Base-by-base conservation (phyloP, 768 basidiomycete genomes). In the Lyophyllum atratum region DNA sequence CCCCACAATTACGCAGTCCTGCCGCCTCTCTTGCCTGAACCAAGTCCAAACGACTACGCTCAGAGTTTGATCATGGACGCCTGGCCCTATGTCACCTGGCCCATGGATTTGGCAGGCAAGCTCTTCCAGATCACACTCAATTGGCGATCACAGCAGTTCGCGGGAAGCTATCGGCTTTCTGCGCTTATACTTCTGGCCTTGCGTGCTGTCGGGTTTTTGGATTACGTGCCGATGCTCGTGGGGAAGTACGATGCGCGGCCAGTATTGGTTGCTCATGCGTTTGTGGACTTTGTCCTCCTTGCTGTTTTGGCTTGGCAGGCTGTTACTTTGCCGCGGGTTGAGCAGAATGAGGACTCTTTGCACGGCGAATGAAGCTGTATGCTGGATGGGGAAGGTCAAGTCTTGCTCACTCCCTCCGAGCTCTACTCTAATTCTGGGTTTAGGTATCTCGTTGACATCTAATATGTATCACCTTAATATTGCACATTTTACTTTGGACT, bases 41-140 rank as follows among this genome's bases (percentile, higher is more conserved):
- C 37, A 21, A 45, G 26, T 6, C 24, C 54, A 19, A 46, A 45
- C 6, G 62, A 60, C 45, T 59, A 55, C 15, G 8, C 15, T 15
- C 46, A 42, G 15, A 55, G 33, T 31, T 58, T 59, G 56, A 40
- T 54, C 21, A 40, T 40, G 1, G 56, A 56, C 14, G 5, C n/a
- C 17, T 58, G 45, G 46, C 62, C 57, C 9, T 63, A 55, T 19
- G 3, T 63, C 15, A 34, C 14, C 28, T 51, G 40, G 15, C 59
- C 67, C 1, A 42, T 67, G 42, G 48, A 26, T 15, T 3, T 59
- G 4, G 52, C 59, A 1, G 67, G 68, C 2, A 21, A 26, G 12
- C 44, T 65, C 6, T 64, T 64, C 33, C 70, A 71, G 53, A 45
- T 70, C 17, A 42, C 61, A 43, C 49, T 72, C 55, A 72, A 68